Percentiles rank a stretch among this genome's conserved stretches.
Evolutionary conservation across 2,329 filamentous ascomycete genomes (phyloP).

Genomic region (Hypoxylon sp.): DNA sequence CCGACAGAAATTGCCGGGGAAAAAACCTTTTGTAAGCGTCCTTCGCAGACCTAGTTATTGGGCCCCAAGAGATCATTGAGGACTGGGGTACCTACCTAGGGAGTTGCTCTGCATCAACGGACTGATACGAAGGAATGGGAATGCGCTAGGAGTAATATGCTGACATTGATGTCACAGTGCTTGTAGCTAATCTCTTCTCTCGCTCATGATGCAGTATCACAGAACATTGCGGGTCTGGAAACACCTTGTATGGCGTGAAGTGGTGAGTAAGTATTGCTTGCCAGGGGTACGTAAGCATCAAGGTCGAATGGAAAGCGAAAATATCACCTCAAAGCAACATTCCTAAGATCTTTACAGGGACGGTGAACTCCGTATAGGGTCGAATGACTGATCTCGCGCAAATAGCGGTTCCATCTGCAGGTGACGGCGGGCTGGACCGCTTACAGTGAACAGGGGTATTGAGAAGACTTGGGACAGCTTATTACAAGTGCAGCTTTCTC

Average conservation of each 20-base stretch:
- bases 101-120: slow-evolving; percentile 6
- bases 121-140: neutral
- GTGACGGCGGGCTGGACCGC: slow-evolving; percentile 1
- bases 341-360: slow-evolving; percentile 19
- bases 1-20: too few relatives aligned
- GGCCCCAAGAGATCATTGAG: neutral
- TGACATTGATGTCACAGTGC: slow-evolving; percentile 33
- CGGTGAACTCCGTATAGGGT: slow-evolving; percentile 7
- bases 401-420: slow-evolving; percentile 13
- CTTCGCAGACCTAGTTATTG: slow-evolving; percentile 17
- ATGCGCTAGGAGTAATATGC: slow-evolving; percentile 3
- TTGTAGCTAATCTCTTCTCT: slow-evolving; percentile 14
- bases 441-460: slow-evolving; percentile 3
- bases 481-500: neutral
- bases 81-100: neutral
- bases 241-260: neutral
- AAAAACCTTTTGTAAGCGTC: too few relatives aligned
- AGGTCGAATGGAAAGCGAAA: slow-evolving; percentile 15
- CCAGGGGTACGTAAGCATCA: slow-evolving; percentile 14
- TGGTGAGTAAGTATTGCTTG: too few relatives aligned
- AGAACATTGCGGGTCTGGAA: slow-evolving; percentile 1
- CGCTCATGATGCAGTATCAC: slow-evolving; percentile 1
- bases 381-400: slow-evolving; percentile 22
- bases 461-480: neutral
- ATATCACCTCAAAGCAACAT: slow-evolving; percentile 12